Conservation (phyloP, 805 yeast genomes). For the Vanderwaltozyma tropicalis region DNA sequence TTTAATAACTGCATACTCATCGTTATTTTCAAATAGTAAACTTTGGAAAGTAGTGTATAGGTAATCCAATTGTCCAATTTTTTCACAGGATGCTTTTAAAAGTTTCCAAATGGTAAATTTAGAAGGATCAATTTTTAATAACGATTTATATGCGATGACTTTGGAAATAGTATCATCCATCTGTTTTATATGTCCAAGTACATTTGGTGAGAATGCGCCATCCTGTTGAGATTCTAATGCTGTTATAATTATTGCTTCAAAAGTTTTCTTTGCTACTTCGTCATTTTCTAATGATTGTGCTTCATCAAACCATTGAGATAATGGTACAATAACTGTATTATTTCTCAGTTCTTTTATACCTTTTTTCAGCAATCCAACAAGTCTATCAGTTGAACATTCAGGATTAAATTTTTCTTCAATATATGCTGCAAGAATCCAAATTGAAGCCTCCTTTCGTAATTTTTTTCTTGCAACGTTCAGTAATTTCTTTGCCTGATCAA, state of each 20-base stretch:
- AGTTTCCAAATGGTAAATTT: slow-evolving; percentile 39
- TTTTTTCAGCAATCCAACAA: slow-evolving; percentile 18
- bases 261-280: slow-evolving; percentile 30
- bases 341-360: slow-evolving; percentile 40
- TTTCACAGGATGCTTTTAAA: slow-evolving; percentile 32
- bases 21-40: slow-evolving; percentile 32
- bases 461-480: slow-evolving; percentile 52
- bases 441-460: slow-evolving; percentile 36
- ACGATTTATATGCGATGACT: slow-evolving; percentile 35
- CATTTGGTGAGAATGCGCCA: slow-evolving; percentile 10
- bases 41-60: slow-evolving; percentile 40
- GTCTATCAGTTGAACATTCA: slow-evolving; percentile 33
- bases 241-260: slow-evolving; percentile 42
- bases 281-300: slow-evolving; percentile 43
- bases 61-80: slow-evolving; percentile 18
- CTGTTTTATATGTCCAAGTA: slow-evolving; percentile 12
- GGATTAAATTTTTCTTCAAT: slow-evolving; percentile 45
- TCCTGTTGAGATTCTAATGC: slow-evolving; percentile 29
- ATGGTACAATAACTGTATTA: slow-evolving; percentile 30
- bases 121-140: slow-evolving; percentile 37
- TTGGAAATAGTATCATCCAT: slow-evolving; percentile 21
- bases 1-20: slow-evolving; percentile 32
- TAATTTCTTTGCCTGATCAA: slow-evolving; percentile 41
- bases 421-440: slow-evolving; percentile 65
- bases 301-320: slow-evolving; percentile 44